Evolutionary conservation across 176 grass and related monocot genomes (phyloP), one percentile per base, ranked within the genome.

Genomic region (Oryza nivara): DNA sequence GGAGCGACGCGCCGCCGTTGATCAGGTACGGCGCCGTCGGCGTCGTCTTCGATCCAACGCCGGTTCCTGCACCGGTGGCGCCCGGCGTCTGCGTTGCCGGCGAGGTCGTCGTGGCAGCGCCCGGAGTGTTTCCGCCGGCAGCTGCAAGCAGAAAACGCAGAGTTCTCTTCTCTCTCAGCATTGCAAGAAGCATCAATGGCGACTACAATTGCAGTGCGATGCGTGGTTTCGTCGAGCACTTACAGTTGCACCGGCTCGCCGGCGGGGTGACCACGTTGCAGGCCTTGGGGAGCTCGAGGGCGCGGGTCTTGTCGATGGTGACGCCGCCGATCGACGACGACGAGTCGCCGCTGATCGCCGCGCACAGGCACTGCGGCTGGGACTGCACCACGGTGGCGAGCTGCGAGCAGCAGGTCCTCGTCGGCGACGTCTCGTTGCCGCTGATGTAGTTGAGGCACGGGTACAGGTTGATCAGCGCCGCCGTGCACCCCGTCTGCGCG

Each of bases 361-460:
- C 4, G 74, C 92, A 98, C 32, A 98, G 89, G 91, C 95, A 98
- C 84, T 89, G 65, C 20, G 95, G 92, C 72, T 87, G 77, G 28
- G 82, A 84, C 87, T 92, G 26, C 52, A 95, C 95, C 0, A 98
- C 92, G 41, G 54, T 74, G 25, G 47, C 11, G 7, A 98, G 89
- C 85, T 93, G 87, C 17, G 92, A 75, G 87, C 95, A 98, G 85
- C 95, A 98, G 0, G 83, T 88, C 0, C 69, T 9, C 17, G 87
- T 76, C 30, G 95, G 91, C 38, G 80, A 11, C 32, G 91, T 80
- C 56, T 82, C 91, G 41, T 88, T 95, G 61, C 95, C 95, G 65
- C 82, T 90, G 68, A 95, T 95, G 90, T 95, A 98, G 89, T 88
- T 90, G 20, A 98, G 65, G 92, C 95, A 98, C 84, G 95, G 92